phyloP scores from a whole-genome alignment of 805 yeast genomes.

The Lachancea fermentati region DNA sequence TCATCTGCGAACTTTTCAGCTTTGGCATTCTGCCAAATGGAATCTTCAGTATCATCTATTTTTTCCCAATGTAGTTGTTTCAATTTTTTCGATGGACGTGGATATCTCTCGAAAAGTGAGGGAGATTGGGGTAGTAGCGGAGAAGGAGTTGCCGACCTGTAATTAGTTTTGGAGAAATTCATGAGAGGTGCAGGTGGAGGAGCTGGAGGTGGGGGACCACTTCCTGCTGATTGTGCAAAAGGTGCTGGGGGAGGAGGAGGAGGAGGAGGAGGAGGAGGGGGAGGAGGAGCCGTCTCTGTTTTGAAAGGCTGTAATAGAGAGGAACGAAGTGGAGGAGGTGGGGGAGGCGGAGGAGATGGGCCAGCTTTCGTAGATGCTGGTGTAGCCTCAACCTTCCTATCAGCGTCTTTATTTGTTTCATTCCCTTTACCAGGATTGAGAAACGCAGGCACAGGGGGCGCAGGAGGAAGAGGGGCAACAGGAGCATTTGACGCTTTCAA shows the following conservation, averaged over 20 bases:
- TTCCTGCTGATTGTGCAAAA: slow-evolving; percentile 26
- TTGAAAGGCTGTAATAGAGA: slow-evolving; percentile 18
- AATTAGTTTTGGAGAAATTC: background rate
- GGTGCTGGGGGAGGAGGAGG: slow-evolving; percentile 28
- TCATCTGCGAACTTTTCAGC: slow-evolving; percentile 54
- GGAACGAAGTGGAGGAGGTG: slow-evolving; percentile 14
- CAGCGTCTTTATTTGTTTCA: background rate
- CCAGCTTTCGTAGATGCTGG: slow-evolving; percentile 6
- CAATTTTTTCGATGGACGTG: slow-evolving; percentile 68
- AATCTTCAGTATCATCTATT: slow-evolving; percentile 73
- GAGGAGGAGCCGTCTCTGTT: slow-evolving; percentile 21
- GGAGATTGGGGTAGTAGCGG: slow-evolving; percentile 33
- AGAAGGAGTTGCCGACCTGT: slow-evolving; percentile 24
- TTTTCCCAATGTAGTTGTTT: slow-evolving; percentile 98
- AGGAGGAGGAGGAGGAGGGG: slow-evolving; percentile 28
- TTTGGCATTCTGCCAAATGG: slow-evolving; percentile 76
- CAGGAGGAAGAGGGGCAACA: slow-evolving; percentile 13
- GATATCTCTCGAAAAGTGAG: slow-evolving; percentile 43
- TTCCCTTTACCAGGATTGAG: background rate
- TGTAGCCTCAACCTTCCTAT: slow-evolving; percentile 6
- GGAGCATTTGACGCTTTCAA: too few species aligned
- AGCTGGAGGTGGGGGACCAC: slow-evolving; percentile 31
- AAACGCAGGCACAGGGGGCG: slow-evolving; percentile 4
- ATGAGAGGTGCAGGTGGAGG: slow-evolving; percentile 32
- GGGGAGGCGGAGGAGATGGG: slow-evolving; percentile 27